Conservation (phyloP, 192 early-diverging fungal species). For the Neocallimastix lanati region DNA sequence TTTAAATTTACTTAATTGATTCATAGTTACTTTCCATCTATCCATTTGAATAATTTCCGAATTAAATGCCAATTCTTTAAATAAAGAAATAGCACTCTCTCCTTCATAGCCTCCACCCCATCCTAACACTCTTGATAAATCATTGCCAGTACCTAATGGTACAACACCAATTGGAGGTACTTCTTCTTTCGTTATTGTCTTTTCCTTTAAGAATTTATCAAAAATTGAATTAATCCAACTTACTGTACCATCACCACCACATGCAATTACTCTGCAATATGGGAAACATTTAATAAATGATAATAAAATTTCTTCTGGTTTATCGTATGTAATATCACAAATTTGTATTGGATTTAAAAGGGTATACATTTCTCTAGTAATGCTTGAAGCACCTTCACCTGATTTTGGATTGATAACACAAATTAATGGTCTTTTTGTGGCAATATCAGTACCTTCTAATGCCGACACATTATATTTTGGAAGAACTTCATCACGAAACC, state of each 20-base stretch:
- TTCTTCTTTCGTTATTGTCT: conserved; percentile 1
- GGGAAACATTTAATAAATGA: conserved; percentile 6
- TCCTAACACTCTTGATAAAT: conserved; percentile 21
- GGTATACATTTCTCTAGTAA: conserved; percentile 11
- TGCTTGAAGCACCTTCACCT: conserved; percentile 13
- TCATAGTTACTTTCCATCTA: neutral
- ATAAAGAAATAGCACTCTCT: neutral
- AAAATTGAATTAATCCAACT: conserved; percentile 16
- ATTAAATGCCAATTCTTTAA: neutral
- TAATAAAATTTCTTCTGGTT: conserved; percentile 9
- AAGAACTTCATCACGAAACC: neutral
- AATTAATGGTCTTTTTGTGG: neutral
- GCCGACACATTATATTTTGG: neutral
- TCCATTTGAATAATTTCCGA: neutral
- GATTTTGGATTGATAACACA: conserved; percentile 20
- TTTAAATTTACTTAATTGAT: neutral
- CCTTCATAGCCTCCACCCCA: neutral
- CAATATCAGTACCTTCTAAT: neutral
- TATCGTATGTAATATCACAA: conserved; percentile 8
- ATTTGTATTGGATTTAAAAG: conserved; percentile 19
- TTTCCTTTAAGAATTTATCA: conserved; percentile 6
- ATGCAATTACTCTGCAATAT: conserved; percentile 12
- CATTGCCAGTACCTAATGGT: conserved; percentile 29
- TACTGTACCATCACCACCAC: conserved; percentile 25
- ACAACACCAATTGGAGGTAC: conserved; percentile 15